Evolutionary conservation across 305 asterid genomes (phyloP).

Genomic region (Striga hermonthica): DNA sequence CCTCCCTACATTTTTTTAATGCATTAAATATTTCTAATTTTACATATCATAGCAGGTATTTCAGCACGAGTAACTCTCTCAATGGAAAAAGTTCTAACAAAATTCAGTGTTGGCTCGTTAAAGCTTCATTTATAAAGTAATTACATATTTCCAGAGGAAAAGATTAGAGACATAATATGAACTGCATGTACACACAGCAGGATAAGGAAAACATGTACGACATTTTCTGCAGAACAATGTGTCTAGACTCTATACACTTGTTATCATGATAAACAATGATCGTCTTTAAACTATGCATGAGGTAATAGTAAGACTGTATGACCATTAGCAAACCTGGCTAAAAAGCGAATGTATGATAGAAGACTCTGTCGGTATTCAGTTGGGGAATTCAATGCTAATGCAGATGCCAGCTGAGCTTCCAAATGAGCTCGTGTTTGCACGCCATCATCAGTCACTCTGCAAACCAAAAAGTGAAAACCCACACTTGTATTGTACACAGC

Average conservation of each 20-base stretch:
- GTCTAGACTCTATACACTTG: too few species aligned
- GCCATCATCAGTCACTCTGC: conserved; percentile 89
- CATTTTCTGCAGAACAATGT: too few species aligned
- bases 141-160: neutral
- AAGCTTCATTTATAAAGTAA: neutral
- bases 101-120: too few species aligned
- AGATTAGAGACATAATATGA: neutral
- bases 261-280: too few species aligned
- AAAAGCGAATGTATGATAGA: conserved; percentile 72
- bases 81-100: too few species aligned
- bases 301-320: too few species aligned
- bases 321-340: conserved; percentile 68
- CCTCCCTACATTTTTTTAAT: conserved; percentile 59
- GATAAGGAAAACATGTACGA: too few species aligned
- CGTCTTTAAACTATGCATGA: too few species aligned
- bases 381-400: conserved; percentile 77
- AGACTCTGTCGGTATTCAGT: conserved; percentile 91
- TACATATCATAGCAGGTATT: too few species aligned
- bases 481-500: too few species aligned
- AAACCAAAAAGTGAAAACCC: conserved; percentile 11
- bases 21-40: neutral
- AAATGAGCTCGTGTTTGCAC: conserved; percentile 92
- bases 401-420: conserved; percentile 92
- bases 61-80: too few species aligned
- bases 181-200: too few species aligned